A percentile compares a stretch with the other conserved stretches of the same genome.
Evolutionary conservation across 1,284 basidiomycete species (phyloP).

Genomic region (Trametes polyzona): DNA sequence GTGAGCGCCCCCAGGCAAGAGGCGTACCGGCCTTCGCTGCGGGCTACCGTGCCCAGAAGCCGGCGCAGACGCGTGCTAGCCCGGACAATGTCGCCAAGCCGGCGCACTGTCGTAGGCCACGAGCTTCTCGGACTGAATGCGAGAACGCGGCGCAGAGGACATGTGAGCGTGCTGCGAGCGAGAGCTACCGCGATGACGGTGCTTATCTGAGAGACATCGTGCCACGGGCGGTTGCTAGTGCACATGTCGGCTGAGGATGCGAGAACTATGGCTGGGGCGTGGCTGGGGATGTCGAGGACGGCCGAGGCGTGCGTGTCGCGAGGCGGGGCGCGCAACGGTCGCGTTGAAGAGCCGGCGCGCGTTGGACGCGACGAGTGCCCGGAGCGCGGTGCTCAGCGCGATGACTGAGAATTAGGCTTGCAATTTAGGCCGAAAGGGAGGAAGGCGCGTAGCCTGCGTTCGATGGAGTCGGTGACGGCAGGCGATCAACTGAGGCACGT

Average conservation of each 20-base stretch:
- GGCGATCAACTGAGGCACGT: conserved; percentile 14
- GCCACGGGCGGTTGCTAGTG: conserved; percentile 1
- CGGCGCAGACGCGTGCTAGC: not conserved
- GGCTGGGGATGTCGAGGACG: conserved; percentile 9
- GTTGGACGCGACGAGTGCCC: not conserved
- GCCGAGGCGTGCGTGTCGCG: not conserved
- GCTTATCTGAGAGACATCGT: conserved; percentile 22
- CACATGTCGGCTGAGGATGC: not conserved
- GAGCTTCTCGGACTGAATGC: conserved; percentile 20
- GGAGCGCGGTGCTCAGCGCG: not conserved
- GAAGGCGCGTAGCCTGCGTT: not conserved
- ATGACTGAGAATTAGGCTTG: not conserved
- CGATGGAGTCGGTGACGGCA: conserved; percentile 1
- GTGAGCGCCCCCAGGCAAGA: not conserved
- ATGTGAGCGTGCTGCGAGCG: conserved; percentile 18
- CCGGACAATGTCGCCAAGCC: conserved; percentile 11
- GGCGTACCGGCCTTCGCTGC: conserved; percentile 1
- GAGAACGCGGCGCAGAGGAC: conserved; percentile 14
- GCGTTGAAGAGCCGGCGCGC: not conserved
- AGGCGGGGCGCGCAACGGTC: not conserved
- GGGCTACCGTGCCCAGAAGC: not conserved
- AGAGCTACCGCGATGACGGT: conserved; percentile 9
- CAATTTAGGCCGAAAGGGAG: not conserved
- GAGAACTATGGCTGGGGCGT: not conserved
- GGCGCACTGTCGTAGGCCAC: not conserved